Evolutionary conservation across 805 yeast species (phyloP).

Genomic region (Blastobotrys attinorum): DNA sequence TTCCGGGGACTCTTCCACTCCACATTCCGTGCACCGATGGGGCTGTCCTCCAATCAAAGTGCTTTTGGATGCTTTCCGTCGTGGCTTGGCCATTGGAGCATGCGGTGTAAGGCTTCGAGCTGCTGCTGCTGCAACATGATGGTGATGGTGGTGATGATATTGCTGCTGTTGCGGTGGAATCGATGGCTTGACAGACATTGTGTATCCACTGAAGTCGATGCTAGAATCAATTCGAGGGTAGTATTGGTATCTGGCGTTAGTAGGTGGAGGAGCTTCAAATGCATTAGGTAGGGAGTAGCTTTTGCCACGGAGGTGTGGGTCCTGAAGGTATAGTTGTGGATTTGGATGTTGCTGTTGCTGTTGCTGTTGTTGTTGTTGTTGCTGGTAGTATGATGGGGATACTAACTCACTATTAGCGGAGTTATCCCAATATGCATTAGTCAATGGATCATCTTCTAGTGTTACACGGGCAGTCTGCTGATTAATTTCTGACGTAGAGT

Average conservation of each 20-base stretch:
- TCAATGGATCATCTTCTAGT: slow-evolving; percentile 1
- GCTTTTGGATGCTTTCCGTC: slow-evolving; percentile 2
- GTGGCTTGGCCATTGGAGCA: slow-evolving; percentile 3
- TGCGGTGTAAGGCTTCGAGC: not conserved
- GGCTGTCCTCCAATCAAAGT: slow-evolving; percentile 6
- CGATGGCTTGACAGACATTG: slow-evolving; percentile 9
- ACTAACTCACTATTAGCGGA: slow-evolving; percentile 15
- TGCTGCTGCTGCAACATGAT: no score
- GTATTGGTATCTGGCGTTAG: slow-evolving; percentile 2
- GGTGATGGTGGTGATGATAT: not conserved
- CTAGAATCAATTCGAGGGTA: slow-evolving; percentile 5
- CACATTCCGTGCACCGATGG: slow-evolving; percentile 58
- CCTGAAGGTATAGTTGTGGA: not conserved
- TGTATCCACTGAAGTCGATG: slow-evolving; percentile 16
- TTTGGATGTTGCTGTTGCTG: slow-evolving; percentile 1
- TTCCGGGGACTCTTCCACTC: slow-evolving; percentile 71
- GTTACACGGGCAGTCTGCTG: slow-evolving; percentile 2
- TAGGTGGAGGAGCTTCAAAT: slow-evolving; percentile 8
- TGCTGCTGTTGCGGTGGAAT: not conserved
- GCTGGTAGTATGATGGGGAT: slow-evolving; percentile 14
- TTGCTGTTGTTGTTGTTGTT: not conserved
- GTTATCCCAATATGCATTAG: slow-evolving; percentile 17
- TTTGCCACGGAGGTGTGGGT: slow-evolving; percentile 11
- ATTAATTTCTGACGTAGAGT: not conserved
- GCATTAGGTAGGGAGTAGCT: slow-evolving; percentile 16